These are phyloP conservation scores for Pichiaceae sp. DNA, from an alignment of 1,139 yeast genomes.

Conservation along the genomic window DNA sequence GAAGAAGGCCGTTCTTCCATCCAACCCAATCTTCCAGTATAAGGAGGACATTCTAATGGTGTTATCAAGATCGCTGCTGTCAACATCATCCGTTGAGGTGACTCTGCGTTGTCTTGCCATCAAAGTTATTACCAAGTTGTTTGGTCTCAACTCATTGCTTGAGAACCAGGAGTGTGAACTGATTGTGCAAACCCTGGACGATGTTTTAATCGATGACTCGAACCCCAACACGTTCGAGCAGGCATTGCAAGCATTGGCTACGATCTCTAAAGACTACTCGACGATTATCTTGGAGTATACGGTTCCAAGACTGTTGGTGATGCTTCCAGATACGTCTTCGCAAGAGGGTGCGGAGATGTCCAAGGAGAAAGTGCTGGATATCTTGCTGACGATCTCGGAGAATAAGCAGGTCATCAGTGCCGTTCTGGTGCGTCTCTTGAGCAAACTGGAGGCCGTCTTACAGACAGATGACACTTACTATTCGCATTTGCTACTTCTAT, in stretches of 20 bases:
- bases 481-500: constrained; percentile 14
- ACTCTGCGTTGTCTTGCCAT: constrained; percentile 61
- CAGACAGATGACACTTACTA: constrained; percentile 5
- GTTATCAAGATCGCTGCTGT: constrained; percentile 57
- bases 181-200: constrained; percentile 60
- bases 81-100: constrained; percentile 58
- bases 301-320: constrained; percentile 49
- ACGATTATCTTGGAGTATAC: constrained; percentile 47
- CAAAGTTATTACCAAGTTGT: constrained; percentile 51
- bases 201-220: constrained; percentile 39
- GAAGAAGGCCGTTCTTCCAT: constrained; percentile 5
- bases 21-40: constrained; percentile 29
- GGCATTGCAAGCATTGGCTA: constrained; percentile 44
- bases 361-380: constrained; percentile 31
- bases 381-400: constrained; percentile 37
- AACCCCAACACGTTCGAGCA: constrained; percentile 30
- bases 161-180: constrained; percentile 48
- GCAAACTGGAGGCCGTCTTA: constrained; percentile 26
- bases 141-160: constrained; percentile 39
- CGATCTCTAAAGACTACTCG: constrained; percentile 34
- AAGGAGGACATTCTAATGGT: constrained; percentile 64
- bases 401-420: constrained; percentile 41
- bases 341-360: constrained; percentile 13
- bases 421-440: constrained; percentile 40
- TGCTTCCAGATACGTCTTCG: constrained; percentile 33